Evolutionary conservation across 1,284 basidiomycete genomes (phyloP).

Genomic region (Neotropicomus parvogracilis): DNA sequence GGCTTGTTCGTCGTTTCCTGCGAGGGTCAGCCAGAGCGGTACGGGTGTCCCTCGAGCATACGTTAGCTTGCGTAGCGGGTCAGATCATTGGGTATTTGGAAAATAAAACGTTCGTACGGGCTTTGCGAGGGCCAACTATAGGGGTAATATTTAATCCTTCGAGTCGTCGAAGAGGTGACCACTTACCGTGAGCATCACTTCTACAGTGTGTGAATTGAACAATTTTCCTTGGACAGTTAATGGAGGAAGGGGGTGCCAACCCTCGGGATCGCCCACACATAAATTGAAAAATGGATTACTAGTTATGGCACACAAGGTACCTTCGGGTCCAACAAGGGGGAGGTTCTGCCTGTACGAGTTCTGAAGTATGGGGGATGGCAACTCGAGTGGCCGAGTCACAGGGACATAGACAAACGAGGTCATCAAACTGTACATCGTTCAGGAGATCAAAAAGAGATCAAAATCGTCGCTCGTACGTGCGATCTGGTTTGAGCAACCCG

Average conservation of each 20-base stretch:
- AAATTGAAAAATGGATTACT: neutral
- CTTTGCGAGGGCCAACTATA: slow-evolving; percentile 49
- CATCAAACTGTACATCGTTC: slow-evolving; percentile 17
- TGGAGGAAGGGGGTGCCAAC: slow-evolving; percentile 44
- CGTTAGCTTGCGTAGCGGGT: slow-evolving; percentile 36
- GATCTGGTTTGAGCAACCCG: slow-evolving; percentile 41
- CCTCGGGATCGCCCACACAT: slow-evolving; percentile 39
- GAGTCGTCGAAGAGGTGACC: neutral
- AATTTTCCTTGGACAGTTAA: slow-evolving; percentile 41
- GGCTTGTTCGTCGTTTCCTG: slow-evolving; percentile 43
- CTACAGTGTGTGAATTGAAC: slow-evolving; percentile 41
- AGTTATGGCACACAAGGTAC: slow-evolving; percentile 2
- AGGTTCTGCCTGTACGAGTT: slow-evolving; percentile 43
- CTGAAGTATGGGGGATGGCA: slow-evolving; percentile 45
- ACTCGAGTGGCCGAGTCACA: slow-evolving; percentile 37
- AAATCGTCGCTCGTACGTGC: slow-evolving; percentile 32
- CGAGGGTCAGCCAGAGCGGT: slow-evolving; percentile 46
- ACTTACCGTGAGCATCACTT: slow-evolving; percentile 41
- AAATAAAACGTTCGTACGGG: slow-evolving; percentile 40
- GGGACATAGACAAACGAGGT: slow-evolving; percentile 42
- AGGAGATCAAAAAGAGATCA: neutral
- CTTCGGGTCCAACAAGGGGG: slow-evolving; percentile 42
- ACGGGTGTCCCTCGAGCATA: slow-evolving; percentile 49
- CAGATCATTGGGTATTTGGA: neutral
- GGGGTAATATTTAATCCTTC: neutral